Base-by-base conservation (phyloP, 345 rosid genomes). In the Turnera subulata region DNA sequence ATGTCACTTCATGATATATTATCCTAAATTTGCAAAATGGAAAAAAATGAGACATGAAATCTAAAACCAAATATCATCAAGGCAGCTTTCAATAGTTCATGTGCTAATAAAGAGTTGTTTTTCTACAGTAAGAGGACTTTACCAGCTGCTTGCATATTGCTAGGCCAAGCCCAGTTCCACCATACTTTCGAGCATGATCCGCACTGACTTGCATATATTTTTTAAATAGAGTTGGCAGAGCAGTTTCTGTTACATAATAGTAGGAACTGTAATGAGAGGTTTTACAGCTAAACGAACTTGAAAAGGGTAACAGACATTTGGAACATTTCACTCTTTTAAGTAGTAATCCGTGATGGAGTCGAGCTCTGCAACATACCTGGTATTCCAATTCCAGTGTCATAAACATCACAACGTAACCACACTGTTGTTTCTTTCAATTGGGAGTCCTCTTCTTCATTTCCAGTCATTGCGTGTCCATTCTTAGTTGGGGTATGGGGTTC, bases 81-180 rank as follows among this genome's bases (percentile, higher is more conserved):
- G 50, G 16, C 9, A 38, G 5, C 23, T 50, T n/a, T 39, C 32
- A 25, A 20, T 10, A 48, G 50, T 17, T 8, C n/a, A n/a, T n/a
- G n/a, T n/a, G n/a, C n/a, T n/a, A n/a, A n/a, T n/a, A n/a, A n/a
- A n/a, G n/a, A n/a, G n/a, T n/a, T n/a, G n/a, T n/a, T n/a, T n/a
- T n/a, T n/a, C n/a, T n/a, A n/a, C n/a, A n/a, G n/a, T n/a, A 35
- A 56, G 59, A 63, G 63, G 39, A 50, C 33, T 62, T 72, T 53
- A 93, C 99, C 91, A 93, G 77, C 62, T 93, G 96, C 76, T 93
- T 93, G 80, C 99, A 93, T 59, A 93, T 93, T 57, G 96, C 97
- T 6, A 93, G 96, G 56, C 99, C 97, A 21, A 89, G 78, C 63
- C 99, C 99, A 9, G 99, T 93, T 56, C 98, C 97, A 19, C 99